Evolutionary conservation across 164 flowering plant species (phyloP).

Genomic region (Magnolia changhungtana): DNA sequence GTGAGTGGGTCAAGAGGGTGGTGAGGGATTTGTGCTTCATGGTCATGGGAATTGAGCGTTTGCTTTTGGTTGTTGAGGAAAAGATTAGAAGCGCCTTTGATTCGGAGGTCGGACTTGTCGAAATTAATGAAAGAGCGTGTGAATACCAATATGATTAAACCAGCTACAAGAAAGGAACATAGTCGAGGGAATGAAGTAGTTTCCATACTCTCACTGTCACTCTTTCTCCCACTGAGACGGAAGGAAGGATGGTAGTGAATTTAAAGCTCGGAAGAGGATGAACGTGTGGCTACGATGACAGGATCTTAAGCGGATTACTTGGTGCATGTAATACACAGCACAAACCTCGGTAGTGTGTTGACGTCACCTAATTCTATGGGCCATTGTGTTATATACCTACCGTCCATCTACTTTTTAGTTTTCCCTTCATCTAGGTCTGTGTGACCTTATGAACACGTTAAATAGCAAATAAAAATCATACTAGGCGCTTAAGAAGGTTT

Average conservation of each 20-base stretch:
- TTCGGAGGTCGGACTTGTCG: constrained; percentile 33
- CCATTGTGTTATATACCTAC: too few relatives aligned
- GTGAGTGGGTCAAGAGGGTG: constrained; percentile 98
- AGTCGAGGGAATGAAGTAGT: constrained; percentile 23
- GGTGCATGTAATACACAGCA: too few relatives aligned
- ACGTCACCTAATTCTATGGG: too few relatives aligned
- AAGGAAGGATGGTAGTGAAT: background rate
- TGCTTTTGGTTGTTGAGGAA: constrained; percentile 10
- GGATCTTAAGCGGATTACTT: too few relatives aligned
- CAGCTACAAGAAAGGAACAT: constrained; percentile 21
- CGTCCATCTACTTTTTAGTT: too few relatives aligned
- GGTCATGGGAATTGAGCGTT: constrained; percentile 19
- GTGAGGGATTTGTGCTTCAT: constrained; percentile 52
- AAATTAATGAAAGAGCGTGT: constrained; percentile 48
- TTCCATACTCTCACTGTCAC: background rate
- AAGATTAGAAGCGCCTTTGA: constrained; percentile 23
- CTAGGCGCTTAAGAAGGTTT: too few relatives aligned
- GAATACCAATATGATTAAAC: constrained; percentile 28
- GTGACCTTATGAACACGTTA: too few relatives aligned
- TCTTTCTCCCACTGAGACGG: background rate
- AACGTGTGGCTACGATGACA: too few relatives aligned
- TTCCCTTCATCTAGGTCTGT: too few relatives aligned
- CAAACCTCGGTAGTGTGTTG: too few relatives aligned
- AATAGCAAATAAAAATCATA: too few relatives aligned
- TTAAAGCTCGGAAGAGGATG: too few relatives aligned